These are phyloP conservation scores for Exsudoporus frostii DNA, from an alignment of 768 basidiomycete species.

Conservation along the genomic window DNA sequence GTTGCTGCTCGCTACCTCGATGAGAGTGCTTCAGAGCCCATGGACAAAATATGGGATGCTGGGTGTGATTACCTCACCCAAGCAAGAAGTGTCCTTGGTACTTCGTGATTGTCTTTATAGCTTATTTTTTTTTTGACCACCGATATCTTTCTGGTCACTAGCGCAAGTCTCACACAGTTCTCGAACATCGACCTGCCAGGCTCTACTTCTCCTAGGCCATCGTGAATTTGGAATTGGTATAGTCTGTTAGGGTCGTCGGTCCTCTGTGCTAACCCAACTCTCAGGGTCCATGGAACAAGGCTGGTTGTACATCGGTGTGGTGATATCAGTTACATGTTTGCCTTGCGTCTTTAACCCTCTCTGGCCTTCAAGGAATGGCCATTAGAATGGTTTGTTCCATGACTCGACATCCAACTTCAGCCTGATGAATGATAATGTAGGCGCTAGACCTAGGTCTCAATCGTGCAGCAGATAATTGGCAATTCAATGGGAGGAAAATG, in stretches of 20 bases:
- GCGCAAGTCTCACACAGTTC: slow-evolving; percentile 64
- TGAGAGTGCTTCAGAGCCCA: slow-evolving; percentile 40
- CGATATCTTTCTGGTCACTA: slow-evolving; percentile 27
- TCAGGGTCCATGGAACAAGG: slow-evolving; percentile 72
- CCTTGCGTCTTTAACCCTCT: neutral
- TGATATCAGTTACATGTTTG: neutral
- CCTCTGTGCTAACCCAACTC: slow-evolving; percentile 10
- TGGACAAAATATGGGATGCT: slow-evolving; percentile 67
- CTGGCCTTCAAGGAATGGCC: slow-evolving; percentile 52
- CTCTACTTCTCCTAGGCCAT: slow-evolving; percentile 74
- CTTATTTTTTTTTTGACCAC: neutral
- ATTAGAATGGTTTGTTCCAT: slow-evolving; percentile 58
- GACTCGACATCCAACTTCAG: neutral
- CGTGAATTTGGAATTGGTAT: slow-evolving; percentile 83
- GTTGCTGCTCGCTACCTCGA: slow-evolving; percentile 73
- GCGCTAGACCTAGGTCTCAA: slow-evolving; percentile 81
- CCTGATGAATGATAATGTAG: slow-evolving; percentile 33
- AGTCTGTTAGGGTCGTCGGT: neutral
- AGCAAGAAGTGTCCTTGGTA: slow-evolving; percentile 65
- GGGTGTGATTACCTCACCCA: slow-evolving; percentile 61
- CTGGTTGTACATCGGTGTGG: slow-evolving; percentile 75
- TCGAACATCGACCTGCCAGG: slow-evolving; percentile 74
- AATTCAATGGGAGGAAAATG: slow-evolving; percentile 53
- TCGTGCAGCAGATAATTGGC: slow-evolving; percentile 75
- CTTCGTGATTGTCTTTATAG: slow-evolving; percentile 15